Base-by-base conservation (phyloP, 1,139 yeast species). In the Magnusiomyces magnusii region DNA sequence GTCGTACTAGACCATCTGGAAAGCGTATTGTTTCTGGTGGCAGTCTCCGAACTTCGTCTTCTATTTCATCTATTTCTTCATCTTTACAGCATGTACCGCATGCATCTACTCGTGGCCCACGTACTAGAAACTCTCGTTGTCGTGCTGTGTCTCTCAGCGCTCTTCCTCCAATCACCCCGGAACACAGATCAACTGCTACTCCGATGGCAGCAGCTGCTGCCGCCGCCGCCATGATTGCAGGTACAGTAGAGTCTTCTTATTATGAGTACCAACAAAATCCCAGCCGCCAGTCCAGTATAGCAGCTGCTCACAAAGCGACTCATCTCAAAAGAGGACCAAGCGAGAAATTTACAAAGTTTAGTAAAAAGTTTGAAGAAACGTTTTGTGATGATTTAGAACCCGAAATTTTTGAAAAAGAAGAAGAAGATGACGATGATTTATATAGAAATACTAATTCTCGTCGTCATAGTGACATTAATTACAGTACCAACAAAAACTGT, bases 191-290 rank as follows among this genome's bases (percentile, higher is more conserved):
- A 19, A 28, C 41, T 2, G 39, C 53, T 31, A 50, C 53, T 1
- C 53, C 53, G 9, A 28, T 50, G 41, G 53, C 53, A n/a, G 53
- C 53, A 9, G 36, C 53, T 28, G 53, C 53, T 10, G 53, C 41
- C 25, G 53, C 41, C 7, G 41, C 41, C 21, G 24, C 47, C 28
- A 10, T 44, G 15, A 44, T 44, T 44, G 49, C 27, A 5, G 17
- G 17, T 3, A 44, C 27, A 5, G n/a, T 23, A 2, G 49, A 44
- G 9, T 44, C 49, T 44, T 44, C 49, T 5, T 21, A 5, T 3
- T 44, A 44, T 17, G 49, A 44, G 10, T 19, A 34, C n/a, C 44
- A 25, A 13, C 19, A 10, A 5, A n/a, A n/a, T n/a, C 7, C 24
- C 3, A 44, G 27, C 21, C 49, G 49, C 49, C 49, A 23, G 9